These are phyloP conservation scores for Colletotrichum caudatum DNA, from an alignment of 2,329 filamentous ascomycete species.

Conservation along the genomic window DNA sequence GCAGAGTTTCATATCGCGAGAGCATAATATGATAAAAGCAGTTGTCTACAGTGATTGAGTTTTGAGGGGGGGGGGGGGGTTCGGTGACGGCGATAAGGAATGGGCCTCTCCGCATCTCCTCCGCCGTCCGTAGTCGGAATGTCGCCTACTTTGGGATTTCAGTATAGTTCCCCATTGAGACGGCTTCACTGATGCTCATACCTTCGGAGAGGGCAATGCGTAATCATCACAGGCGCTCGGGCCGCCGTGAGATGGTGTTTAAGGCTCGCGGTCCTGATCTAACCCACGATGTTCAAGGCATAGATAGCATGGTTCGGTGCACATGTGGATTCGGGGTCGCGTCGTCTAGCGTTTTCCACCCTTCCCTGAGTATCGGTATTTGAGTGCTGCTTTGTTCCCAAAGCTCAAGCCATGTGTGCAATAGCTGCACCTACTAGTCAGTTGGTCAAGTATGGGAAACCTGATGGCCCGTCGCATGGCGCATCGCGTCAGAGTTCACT, in stretches of 20 bases:
- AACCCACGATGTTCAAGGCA: slow-evolving; percentile 8
- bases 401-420: background rate
- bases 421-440: background rate
- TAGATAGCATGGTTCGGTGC: background rate
- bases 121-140: slow-evolving; percentile 2
- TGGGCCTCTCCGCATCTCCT: slow-evolving; percentile 17
- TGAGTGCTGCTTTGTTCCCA: background rate
- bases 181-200: no score
- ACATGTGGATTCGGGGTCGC: background rate
- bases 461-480: background rate
- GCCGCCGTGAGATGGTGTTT: slow-evolving; percentile 10
- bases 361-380: background rate
- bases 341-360: slow-evolving; percentile 6
- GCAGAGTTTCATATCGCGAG: slow-evolving; percentile 5
- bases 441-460: background rate
- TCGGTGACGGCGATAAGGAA: background rate
- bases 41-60: slow-evolving; percentile 1
- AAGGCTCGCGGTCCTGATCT: slow-evolving; percentile 8
- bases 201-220: background rate
- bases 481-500: background rate
- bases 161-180: background rate
- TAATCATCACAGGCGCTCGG: background rate
- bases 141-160: background rate
- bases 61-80: background rate
- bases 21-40: background rate